These are phyloP conservation scores for Pezicula rhizophila DNA, from an alignment of 2,329 filamentous ascomycete genomes.

Conservation along the genomic window DNA sequence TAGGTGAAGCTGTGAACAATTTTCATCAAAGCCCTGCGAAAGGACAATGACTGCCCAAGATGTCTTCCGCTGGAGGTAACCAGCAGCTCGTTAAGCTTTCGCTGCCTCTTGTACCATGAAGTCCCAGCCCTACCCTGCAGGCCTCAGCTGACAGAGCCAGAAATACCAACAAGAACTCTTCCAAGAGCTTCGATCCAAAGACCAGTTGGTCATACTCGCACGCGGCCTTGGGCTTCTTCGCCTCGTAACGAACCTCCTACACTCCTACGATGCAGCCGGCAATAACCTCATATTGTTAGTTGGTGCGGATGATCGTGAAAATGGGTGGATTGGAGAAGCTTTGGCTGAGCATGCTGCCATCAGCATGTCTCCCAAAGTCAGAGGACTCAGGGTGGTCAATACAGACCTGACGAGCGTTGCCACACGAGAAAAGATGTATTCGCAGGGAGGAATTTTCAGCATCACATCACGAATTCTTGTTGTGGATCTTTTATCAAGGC, in stretches of 20 bases:
- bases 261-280: constrained; percentile 92
- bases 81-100: constrained; percentile 74
- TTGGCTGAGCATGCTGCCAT: constrained; percentile 92
- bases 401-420: constrained; percentile 87
- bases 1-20: not conserved
- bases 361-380: constrained; percentile 73
- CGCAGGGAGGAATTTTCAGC: constrained; percentile 83
- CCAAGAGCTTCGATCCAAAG: constrained; percentile 79
- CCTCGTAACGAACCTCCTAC: constrained; percentile 89
- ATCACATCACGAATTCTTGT: constrained; percentile 94
- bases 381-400: constrained; percentile 86
- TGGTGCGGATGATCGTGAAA: constrained; percentile 86
- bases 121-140: not conserved
- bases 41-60: constrained; percentile 20
- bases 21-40: not conserved
- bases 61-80: constrained; percentile 34
- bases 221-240: constrained; percentile 88
- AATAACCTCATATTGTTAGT: constrained; percentile 88
- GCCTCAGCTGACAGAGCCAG: constrained; percentile 31
- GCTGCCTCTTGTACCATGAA: constrained; percentile 56
- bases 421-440: constrained; percentile 86
- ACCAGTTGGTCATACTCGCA: constrained; percentile 89
- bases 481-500: constrained; percentile 80
- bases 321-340: constrained; percentile 94
- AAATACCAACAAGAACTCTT: constrained; percentile 95